Evolutionary conservation across 2,329 filamentous ascomycete species (phyloP).

Genomic region (Penicillium sp.): DNA sequence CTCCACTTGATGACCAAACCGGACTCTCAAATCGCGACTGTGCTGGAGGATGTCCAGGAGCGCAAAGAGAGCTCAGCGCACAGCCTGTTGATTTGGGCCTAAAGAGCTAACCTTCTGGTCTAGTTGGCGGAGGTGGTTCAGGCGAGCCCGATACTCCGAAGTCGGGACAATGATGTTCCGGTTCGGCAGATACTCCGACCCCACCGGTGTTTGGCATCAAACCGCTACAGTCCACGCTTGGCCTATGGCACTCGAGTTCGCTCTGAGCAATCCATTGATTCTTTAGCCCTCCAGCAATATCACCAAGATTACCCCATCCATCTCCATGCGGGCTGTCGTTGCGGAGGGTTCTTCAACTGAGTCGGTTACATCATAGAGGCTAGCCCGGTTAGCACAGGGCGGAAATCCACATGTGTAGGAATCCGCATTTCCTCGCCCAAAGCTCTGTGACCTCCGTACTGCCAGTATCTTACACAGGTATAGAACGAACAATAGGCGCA

Average conservation of each 20-base stretch:
- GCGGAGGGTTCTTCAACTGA: neutral
- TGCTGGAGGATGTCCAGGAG: constrained; percentile 8
- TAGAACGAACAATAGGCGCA: no score
- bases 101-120: constrained; percentile 9
- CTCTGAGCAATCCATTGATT: neutral
- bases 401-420: constrained; percentile 1
- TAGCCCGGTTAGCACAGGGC: neutral
- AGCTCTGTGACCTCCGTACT: neutral
- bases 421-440: neutral
- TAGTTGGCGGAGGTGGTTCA: constrained; percentile 9
- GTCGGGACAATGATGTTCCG: constrained; percentile 7
- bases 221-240: neutral
- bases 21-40: constrained; percentile 1
- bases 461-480: no score
- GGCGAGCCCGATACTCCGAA: constrained; percentile 5
- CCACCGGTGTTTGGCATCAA: constrained; percentile 1
- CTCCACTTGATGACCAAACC: neutral
- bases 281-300: neutral
- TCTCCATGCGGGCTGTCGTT: neutral
- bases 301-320: neutral
- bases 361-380: neutral
- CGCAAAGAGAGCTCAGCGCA: constrained; percentile 7
- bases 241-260: no score
- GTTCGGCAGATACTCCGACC: neutral
- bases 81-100: constrained; percentile 8